Evolutionary conservation across 1,139 yeast genomes (phyloP).

Genomic region (Torulaspora pretoriensis): DNA sequence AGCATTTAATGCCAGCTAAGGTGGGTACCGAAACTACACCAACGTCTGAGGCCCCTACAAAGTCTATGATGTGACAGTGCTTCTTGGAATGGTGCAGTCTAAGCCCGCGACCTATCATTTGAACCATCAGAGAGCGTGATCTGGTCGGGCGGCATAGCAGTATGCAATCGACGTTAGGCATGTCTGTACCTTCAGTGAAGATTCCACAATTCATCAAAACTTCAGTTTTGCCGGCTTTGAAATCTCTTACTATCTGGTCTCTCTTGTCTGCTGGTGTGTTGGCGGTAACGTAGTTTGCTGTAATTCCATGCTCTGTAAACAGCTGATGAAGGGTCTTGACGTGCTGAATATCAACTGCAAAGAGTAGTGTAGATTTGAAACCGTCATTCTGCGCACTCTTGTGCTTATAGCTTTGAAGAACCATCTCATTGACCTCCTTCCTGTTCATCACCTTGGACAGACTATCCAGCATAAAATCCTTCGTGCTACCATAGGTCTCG

Average conservation of each 20-base stretch:
- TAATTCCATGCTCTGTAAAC: conserved; percentile 57
- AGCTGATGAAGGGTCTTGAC: conserved; percentile 52
- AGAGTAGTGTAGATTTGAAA: conserved; percentile 64
- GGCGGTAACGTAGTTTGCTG: conserved; percentile 73
- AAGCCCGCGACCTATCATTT: conserved; percentile 91
- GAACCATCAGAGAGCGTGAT: conserved; percentile 66
- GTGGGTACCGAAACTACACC: conserved; percentile 64
- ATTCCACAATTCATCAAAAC: conserved; percentile 86
- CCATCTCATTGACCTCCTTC: conserved; percentile 49
- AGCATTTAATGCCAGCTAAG: conserved; percentile 44
- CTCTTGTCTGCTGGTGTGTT: conserved; percentile 55
- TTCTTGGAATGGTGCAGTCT: conserved; percentile 58
- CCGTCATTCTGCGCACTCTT: conserved; percentile 29
- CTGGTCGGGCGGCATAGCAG: conserved; percentile 77
- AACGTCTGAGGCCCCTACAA: conserved; percentile 57
- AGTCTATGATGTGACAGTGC: conserved; percentile 71
- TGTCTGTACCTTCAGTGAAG: conserved; percentile 93
- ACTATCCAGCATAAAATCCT: conserved; percentile 52
- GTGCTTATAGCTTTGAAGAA: conserved; percentile 53
- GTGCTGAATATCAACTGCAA: conserved; percentile 73
- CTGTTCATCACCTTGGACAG: conserved; percentile 57
- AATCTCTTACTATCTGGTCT: conserved; percentile 50
- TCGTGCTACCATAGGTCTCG: conserved; percentile 34
- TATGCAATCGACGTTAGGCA: conserved; percentile 82
- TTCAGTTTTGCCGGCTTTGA: conserved; percentile 57